Conservation (phyloP, 192 early-diverging fungal species). For the Coemansia sp. region DNA sequence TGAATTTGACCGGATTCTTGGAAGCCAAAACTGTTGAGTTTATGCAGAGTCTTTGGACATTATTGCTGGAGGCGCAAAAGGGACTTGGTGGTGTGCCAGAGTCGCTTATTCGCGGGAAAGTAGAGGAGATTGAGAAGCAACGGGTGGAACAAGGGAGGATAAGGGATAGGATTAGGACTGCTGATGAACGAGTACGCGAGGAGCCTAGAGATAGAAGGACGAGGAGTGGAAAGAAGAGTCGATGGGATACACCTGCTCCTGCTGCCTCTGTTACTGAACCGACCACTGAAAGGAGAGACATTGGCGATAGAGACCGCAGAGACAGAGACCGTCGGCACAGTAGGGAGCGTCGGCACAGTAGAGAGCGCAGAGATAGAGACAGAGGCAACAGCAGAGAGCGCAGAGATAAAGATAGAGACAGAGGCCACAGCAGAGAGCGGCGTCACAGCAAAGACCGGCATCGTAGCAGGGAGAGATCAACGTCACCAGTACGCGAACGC, state of each 20-base stretch:
- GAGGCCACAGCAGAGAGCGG: background rate
- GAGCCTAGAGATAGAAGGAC: slow-evolving; percentile 7
- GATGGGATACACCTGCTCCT: slow-evolving; percentile 29
- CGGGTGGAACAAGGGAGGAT: slow-evolving; percentile 35
- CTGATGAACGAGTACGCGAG: slow-evolving; percentile 15
- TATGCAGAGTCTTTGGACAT: slow-evolving; percentile 86
- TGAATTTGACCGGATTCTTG: slow-evolving; percentile 92
- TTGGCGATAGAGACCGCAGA: background rate
- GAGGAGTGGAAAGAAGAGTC: slow-evolving; percentile 23
- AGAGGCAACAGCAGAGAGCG: background rate
- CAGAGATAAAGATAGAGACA: background rate
- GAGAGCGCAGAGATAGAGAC: background rate
- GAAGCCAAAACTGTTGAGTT: slow-evolving; percentile 79
- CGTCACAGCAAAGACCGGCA: background rate
- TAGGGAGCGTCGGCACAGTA: background rate
- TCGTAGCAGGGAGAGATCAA: background rate
- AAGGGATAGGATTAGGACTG: slow-evolving; percentile 17
- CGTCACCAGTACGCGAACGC: background rate
- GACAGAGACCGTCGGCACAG: background rate
- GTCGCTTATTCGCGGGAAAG: slow-evolving; percentile 81
- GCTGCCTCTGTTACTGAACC: background rate
- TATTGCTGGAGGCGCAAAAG: slow-evolving; percentile 86
- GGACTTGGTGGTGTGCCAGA: slow-evolving; percentile 81
- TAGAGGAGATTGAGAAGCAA: slow-evolving; percentile 68
- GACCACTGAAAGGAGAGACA: background rate